Evolutionary conservation across 352 stramenopile genomes (phyloP).

Genomic region (Phytophthora pinifolia): DNA sequence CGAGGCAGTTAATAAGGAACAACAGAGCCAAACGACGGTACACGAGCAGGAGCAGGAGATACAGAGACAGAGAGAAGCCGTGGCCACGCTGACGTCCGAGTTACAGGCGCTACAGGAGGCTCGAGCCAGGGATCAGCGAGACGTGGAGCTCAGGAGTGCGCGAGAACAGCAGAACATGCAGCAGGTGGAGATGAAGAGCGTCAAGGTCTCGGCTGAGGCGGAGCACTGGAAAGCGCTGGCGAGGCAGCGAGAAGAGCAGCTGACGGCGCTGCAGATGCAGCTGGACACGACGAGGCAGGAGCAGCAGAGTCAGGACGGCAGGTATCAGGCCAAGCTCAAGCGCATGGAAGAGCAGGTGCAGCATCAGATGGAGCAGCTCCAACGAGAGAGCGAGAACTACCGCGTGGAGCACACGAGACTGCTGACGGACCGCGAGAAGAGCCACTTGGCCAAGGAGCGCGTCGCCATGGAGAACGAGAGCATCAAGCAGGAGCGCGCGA

Average conservation of each 20-base stretch:
- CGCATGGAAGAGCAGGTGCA: conserved; percentile 67
- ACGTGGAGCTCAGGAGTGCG: conserved; percentile 34
- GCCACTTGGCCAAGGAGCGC: conserved; percentile 59
- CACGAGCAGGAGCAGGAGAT: conserved; percentile 47
- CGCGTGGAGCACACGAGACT: conserved; percentile 48
- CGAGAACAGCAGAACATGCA: conserved; percentile 43
- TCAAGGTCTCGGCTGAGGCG: conserved; percentile 36
- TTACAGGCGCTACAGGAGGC: conserved; percentile 42
- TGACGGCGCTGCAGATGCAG: conserved; percentile 35
- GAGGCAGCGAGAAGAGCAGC: conserved; percentile 51
- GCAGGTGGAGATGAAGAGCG: conserved; percentile 35
- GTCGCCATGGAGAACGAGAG: conserved; percentile 48
- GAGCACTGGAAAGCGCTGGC: conserved; percentile 44
- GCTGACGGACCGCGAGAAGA: conserved; percentile 52
- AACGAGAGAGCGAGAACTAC: conserved; percentile 60
- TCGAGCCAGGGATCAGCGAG: conserved; percentile 25
- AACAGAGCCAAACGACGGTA: conserved; percentile 25
- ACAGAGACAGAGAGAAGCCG: conserved; percentile 29
- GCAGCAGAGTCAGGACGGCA: conserved; percentile 43
- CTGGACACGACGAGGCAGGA: conserved; percentile 43
- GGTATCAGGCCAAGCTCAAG: conserved; percentile 52
- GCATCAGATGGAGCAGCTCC: conserved; percentile 46
- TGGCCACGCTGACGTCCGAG: conserved; percentile 24
- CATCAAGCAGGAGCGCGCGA: conserved; percentile 45
- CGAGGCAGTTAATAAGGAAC: conserved; percentile 33